Conservation (phyloP, 208 protist genomes). For the Crithidia sp. region DNA sequence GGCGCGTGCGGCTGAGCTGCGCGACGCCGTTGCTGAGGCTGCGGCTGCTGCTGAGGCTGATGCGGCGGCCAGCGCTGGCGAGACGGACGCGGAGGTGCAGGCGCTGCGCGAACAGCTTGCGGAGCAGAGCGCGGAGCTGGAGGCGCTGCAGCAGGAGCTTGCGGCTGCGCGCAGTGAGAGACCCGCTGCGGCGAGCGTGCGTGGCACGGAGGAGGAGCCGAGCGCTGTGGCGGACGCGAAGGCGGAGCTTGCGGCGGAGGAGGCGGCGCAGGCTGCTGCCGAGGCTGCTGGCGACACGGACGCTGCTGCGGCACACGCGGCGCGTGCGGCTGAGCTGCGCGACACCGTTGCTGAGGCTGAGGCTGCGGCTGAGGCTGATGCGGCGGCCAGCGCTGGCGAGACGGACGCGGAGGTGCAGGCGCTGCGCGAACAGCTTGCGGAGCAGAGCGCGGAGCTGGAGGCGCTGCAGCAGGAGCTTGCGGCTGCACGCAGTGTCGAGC, state of each 20-base stretch:
- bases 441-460: neutral
- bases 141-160: too few relatives aligned
- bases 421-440: constrained; percentile 8
- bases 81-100: constrained; percentile 5
- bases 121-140: too few relatives aligned
- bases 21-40: neutral
- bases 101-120: too few relatives aligned
- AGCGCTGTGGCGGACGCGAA: too few relatives aligned
- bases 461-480: neutral
- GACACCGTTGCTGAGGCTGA: neutral
- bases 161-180: too few relatives aligned
- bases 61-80: too few relatives aligned
- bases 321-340: constrained; percentile 7
- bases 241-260: neutral
- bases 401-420: constrained; percentile 6
- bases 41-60: too few relatives aligned
- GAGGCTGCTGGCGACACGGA: neutral
- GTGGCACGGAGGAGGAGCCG: too few relatives aligned
- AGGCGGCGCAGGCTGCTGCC: neutral
- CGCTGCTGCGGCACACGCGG: neutral
- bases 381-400: too few relatives aligned
- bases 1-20: constrained; percentile 4
- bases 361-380: too few relatives aligned
- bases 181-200: too few relatives aligned
- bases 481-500: too few relatives aligned